Percentiles rank a stretch among this genome's conserved stretches.
Evolutionary conservation across 371 early-diverging fungal genomes (phyloP).

Genomic region (Quaeritorhiza haematococci): DNA sequence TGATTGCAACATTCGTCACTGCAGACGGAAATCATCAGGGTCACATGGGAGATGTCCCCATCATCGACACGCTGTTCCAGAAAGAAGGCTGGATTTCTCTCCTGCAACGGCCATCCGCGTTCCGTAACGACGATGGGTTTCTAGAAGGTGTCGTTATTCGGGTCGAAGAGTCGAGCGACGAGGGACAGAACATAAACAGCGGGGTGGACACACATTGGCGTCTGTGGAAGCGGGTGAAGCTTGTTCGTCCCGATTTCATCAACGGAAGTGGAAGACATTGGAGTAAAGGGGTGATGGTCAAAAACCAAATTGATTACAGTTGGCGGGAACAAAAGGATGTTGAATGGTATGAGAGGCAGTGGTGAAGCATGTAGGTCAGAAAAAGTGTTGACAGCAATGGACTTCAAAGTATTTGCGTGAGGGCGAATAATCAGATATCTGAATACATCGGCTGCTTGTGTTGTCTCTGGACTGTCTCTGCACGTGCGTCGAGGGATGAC

Average conservation of each 20-base stretch:
- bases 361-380: too few species aligned
- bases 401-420: too few species aligned
- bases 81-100: not conserved
- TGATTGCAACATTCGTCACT: not conserved
- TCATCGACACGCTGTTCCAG: not conserved
- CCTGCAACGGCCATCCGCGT: conserved; percentile 7
- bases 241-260: conserved; percentile 48
- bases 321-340: too few species aligned
- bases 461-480: too few species aligned
- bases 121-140: not conserved
- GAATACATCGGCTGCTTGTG: too few species aligned
- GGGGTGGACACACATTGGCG: conserved; percentile 17
- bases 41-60: not conserved
- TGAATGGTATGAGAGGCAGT: too few species aligned
- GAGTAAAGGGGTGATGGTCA: conserved; percentile 14
- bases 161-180: conserved; percentile 17
- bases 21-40: not conserved
- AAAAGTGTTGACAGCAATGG: too few species aligned
- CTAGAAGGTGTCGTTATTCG: conserved; percentile 27
- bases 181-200: too few species aligned
- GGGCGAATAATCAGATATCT: too few species aligned
- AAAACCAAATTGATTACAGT: not conserved
- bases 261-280: conserved; percentile 45
- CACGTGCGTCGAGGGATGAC: too few species aligned
- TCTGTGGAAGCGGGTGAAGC: conserved; percentile 36